Percentiles rank a stretch among this genome's conserved stretches.
Evolutionary conservation across 2,329 filamentous ascomycete genomes (phyloP).

Genomic region (Fusarium ramigenum): DNA sequence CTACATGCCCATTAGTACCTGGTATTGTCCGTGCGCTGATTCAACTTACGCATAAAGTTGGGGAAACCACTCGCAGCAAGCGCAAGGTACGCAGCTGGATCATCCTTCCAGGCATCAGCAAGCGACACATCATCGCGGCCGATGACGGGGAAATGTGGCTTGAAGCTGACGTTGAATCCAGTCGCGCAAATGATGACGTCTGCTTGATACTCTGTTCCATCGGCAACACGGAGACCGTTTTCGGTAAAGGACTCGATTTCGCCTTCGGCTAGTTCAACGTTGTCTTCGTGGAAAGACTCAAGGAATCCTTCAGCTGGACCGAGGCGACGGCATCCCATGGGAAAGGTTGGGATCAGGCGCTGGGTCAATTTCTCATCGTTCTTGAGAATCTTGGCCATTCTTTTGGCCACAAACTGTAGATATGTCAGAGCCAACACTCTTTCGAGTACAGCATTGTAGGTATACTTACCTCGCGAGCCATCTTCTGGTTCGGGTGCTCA

Average conservation of each 20-base stretch:
- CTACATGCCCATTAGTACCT: not conserved
- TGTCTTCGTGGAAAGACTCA: constrained; percentile 37
- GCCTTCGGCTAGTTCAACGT: constrained; percentile 30
- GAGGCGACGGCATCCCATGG: constrained; percentile 53
- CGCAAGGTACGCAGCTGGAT: constrained; percentile 42
- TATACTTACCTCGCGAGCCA: not conserved
- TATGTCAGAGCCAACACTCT: too few species aligned
- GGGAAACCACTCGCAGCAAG: constrained; percentile 42
- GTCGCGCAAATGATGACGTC: constrained; percentile 19
- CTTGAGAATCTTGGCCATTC: constrained; percentile 5
- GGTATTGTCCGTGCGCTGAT: too few species aligned
- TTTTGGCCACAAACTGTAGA: not conserved
- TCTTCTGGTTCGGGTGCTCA: constrained; percentile 4
- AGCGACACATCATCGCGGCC: constrained; percentile 26
- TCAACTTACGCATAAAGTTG: constrained; percentile 33
- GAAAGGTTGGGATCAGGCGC: constrained; percentile 51
- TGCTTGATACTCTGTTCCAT: constrained; percentile 9
- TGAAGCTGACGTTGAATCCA: constrained; percentile 41
- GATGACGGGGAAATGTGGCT: constrained; percentile 40
- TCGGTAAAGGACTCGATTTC: constrained; percentile 15
- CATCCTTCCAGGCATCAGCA: constrained; percentile 36
- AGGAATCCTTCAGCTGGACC: constrained; percentile 57
- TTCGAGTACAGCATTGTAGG: too few species aligned
- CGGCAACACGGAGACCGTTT: constrained; percentile 7
- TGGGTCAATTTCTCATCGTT: constrained; percentile 3